These are phyloP conservation scores for Quercus lobata DNA, from an alignment of 331 rosid species.

Conservation along the genomic window DNA sequence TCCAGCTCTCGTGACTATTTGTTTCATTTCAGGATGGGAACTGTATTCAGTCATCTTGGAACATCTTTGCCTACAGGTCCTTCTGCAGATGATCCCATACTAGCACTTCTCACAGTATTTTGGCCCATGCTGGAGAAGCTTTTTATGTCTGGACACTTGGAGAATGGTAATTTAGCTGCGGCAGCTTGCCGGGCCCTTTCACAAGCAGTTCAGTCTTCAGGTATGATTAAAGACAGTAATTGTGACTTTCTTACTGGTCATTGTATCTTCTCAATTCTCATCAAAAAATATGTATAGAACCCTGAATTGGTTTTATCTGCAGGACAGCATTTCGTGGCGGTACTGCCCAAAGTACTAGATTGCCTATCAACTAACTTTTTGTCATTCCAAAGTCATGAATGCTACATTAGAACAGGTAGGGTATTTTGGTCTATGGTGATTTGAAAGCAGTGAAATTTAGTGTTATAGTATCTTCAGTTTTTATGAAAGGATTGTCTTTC, in stretches of 20 bases:
- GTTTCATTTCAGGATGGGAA: constrained; percentile 73
- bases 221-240: constrained; percentile 26
- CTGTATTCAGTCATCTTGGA: constrained; percentile 80
- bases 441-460: neutral
- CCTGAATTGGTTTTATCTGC: constrained; percentile 26
- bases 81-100: constrained; percentile 67
- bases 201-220: constrained; percentile 88
- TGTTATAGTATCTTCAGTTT: constrained; percentile 12
- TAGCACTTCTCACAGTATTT: constrained; percentile 65
- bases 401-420: constrained; percentile 92
- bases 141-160: constrained; percentile 85
- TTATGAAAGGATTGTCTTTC: neutral
- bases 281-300: neutral
- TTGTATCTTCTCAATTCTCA: constrained; percentile 5
- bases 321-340: constrained; percentile 79
- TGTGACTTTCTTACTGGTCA: constrained; percentile 10
- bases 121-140: constrained; percentile 94
- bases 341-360: constrained; percentile 79
- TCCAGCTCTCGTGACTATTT: constrained; percentile 16
- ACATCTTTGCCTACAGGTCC: constrained; percentile 48
- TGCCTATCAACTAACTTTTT: constrained; percentile 79
- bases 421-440: neutral
- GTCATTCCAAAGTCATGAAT: constrained; percentile 85
- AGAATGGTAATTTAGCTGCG: constrained; percentile 69
- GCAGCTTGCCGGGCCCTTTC: constrained; percentile 99